Percentiles rank a stretch among this genome's conserved stretches.
Conservation (phyloP, 148 eudicot species). For the Agrostemma githago region DNA sequence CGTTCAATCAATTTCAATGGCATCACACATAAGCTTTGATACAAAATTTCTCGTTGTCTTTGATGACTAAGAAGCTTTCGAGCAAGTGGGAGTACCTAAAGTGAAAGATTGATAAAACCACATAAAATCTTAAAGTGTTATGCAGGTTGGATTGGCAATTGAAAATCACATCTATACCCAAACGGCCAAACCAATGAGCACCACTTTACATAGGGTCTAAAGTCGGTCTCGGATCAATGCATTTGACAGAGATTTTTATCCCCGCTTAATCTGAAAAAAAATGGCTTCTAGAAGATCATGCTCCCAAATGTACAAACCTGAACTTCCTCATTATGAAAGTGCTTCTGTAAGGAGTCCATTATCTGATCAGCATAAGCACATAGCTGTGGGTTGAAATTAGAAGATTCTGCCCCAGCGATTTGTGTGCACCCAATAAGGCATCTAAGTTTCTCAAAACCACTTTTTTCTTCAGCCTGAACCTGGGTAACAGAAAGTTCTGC, state of each 20-base stretch:
- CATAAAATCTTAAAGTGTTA: background rate
- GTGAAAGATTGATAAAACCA: background rate
- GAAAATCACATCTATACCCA: background rate
- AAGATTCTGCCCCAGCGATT: constrained; percentile 64
- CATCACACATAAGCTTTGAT: constrained; percentile 90
- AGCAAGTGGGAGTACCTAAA: constrained; percentile 83
- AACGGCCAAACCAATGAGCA: background rate
- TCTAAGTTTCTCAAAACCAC: constrained; percentile 77
- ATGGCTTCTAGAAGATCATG: background rate
- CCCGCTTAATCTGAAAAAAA: background rate
- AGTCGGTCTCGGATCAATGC: background rate
- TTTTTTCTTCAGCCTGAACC: constrained; percentile 94
- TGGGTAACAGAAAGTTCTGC: constrained; percentile 75
- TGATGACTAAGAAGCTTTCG: constrained; percentile 63
- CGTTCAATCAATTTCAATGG: constrained; percentile 87
- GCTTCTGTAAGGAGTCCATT: constrained; percentile 75
- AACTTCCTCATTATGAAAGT: constrained; percentile 79
- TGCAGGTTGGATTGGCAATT: background rate
- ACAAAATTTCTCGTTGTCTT: constrained; percentile 77
- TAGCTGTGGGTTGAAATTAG: constrained; percentile 61
- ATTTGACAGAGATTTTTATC: background rate
- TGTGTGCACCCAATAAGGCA: constrained; percentile 79
- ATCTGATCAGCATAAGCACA: constrained; percentile 86
- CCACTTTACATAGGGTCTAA: background rate
- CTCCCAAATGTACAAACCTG: constrained; percentile 46